Percentiles rank a stretch among this genome's conserved stretches.
Evolutionary conservation across 305 asterid genomes (phyloP).

Genomic region (Ilex paraguariensis): DNA sequence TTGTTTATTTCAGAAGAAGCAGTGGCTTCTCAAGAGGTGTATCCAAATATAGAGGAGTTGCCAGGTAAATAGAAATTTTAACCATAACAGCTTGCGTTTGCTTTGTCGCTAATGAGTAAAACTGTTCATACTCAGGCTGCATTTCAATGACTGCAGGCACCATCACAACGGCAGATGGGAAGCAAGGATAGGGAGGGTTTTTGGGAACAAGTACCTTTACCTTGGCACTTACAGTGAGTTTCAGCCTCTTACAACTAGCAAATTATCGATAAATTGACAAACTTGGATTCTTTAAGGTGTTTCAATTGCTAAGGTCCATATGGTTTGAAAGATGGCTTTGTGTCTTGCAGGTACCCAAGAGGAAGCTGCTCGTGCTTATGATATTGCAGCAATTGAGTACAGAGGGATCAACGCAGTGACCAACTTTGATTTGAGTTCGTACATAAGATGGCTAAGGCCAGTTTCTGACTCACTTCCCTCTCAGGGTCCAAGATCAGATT

Average conservation of each 20-base stretch:
- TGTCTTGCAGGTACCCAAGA: constrained; percentile 4
- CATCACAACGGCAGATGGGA: constrained; percentile 6
- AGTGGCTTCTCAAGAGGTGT: constrained; percentile 4
- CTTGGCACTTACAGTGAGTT: constrained; percentile 7
- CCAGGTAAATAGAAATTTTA: background rate
- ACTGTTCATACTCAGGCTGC: background rate
- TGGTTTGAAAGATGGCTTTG: background rate
- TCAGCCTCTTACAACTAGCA: background rate
- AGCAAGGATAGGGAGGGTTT: constrained; percentile 4
- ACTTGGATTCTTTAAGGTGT: background rate
- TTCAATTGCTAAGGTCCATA: background rate
- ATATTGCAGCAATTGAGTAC: constrained; percentile 4
- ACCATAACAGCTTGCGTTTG: background rate
- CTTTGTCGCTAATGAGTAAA: background rate
- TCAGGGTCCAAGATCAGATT: background rate
- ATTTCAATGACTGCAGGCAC: background rate
- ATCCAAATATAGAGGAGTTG: constrained; percentile 3
- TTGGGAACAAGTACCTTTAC: constrained; percentile 3
- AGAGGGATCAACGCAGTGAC: constrained; percentile 1
- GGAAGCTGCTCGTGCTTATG: constrained; percentile 3
- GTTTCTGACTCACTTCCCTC: background rate
- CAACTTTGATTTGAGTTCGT: background rate
- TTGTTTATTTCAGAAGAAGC: background rate
- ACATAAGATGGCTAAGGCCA: constrained; percentile 2
- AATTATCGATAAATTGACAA: too few relatives aligned